Base-by-base conservation (phyloP, 805 yeast species). In the Saturnispora bothae region DNA sequence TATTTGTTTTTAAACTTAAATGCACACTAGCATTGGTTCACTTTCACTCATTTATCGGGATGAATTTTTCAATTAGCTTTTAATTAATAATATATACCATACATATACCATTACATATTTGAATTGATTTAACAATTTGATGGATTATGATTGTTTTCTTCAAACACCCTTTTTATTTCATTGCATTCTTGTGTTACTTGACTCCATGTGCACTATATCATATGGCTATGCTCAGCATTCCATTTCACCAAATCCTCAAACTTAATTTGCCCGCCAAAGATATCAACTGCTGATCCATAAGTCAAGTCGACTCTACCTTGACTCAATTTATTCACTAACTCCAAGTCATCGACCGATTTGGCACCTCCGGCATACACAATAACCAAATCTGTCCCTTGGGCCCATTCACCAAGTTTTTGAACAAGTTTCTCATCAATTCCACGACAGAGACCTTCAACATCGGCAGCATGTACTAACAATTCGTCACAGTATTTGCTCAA, bases 361-460 rank as follows among this genome's bases (percentile, higher is more conserved):
- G 96, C 98, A 3, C 99, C 99, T 12, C 99, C 99, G 22, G 98
- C 99, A 57, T 92, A 92, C 2, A 89, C 95, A 4, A 84, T 75
- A 25, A 82, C 86, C 2, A 83, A 66, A 16, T 21, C 29, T 44
- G 77, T 59, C 97, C 31, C 31, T 6, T 13, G 18, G 15, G 19
- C 10, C 33, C 97, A 92, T 47, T 78, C 74, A 17, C 85, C 85
- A 29, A 92, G 63, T 40, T 69, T 69, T 20, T 43, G 41, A 4
- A 92, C 96, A 31, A 92, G 64, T 14, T 76, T 71, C 52, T 78
- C 77, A 52, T 92, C 99, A 25, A 92, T 83, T 1, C 99, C 99
- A 30, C 75, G 71, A 56, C 98, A 92, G 14, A 92, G 66, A 0
- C 99, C 99, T 60, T 92, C 99, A 3, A 92, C 97, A 59, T 92